Conservation (phyloP, 2,329 filamentous ascomycete species). For the Sclerotinia glacialis region DNA sequence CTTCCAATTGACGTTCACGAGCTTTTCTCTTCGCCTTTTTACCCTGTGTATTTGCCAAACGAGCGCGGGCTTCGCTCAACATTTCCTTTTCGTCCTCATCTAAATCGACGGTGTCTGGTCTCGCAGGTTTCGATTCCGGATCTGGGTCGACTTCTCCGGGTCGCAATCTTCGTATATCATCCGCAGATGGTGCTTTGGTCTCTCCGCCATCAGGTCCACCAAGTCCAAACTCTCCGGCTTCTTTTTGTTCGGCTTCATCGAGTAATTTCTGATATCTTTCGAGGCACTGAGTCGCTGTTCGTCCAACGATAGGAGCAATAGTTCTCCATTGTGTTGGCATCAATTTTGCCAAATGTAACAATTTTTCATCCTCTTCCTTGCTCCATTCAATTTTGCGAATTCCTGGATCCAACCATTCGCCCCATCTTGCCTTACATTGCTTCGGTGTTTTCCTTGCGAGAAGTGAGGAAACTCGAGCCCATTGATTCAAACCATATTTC, state of each 20-base stretch:
- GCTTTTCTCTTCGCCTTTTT: conserved; percentile 99
- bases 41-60: conserved; percentile 94
- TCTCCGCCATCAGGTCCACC: conserved; percentile 85
- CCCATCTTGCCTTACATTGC: conserved; percentile 98
- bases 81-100: conserved; percentile 99
- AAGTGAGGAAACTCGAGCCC: conserved; percentile 96
- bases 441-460: conserved; percentile 97
- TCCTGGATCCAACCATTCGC: conserved; percentile 95
- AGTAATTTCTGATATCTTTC: conserved; percentile 96
- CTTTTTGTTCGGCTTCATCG: conserved; percentile 89
- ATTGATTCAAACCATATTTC: conserved; percentile 95
- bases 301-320: conserved; percentile 92
- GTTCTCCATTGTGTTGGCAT: conserved; percentile 99
- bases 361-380: conserved; percentile 96
- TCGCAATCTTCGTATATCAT: conserved; percentile 83
- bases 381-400: conserved; percentile 99
- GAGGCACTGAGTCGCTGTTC: conserved; percentile 94
- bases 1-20: conserved; percentile 89
- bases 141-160: conserved; percentile 97
- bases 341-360: conserved; percentile 93
- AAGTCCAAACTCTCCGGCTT: conserved; percentile 76
- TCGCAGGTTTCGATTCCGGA: conserved; percentile 90
- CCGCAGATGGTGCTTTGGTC: conserved; percentile 80
- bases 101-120: conserved; percentile 94
- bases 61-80: conserved; percentile 94